Conservation (phyloP, 2,329 filamentous ascomycete species). For the Colletotrichum caudatum region DNA sequence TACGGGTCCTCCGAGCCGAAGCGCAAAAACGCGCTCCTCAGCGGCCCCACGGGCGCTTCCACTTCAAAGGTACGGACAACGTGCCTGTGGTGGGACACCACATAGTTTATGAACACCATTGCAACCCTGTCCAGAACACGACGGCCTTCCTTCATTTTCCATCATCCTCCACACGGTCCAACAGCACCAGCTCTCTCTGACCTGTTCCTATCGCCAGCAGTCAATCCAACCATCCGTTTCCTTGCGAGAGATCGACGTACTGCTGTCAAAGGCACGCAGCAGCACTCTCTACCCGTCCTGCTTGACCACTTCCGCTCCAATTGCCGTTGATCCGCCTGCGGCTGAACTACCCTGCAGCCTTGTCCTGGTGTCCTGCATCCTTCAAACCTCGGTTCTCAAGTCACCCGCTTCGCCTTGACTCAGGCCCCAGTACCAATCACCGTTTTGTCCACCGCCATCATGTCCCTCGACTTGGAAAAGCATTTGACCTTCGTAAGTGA, state of each 20-base stretch:
- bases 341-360: conserved; percentile 34
- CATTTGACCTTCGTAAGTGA: conserved; percentile 82
- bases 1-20: conserved; percentile 28
- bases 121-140: conserved; percentile 41
- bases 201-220: conserved; percentile 18
- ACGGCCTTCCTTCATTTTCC: conserved; percentile 41
- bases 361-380: conserved; percentile 30
- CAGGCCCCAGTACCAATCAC: conserved; percentile 22
- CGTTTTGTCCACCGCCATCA: conserved; percentile 48
- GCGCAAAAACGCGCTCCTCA: conserved; percentile 33
- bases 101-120: conserved; percentile 40
- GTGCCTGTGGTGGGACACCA: conserved; percentile 34
- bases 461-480: conserved; percentile 83
- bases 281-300: background rate
- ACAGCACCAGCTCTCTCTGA: conserved; percentile 24
- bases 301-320: conserved; percentile 2
- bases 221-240: background rate
- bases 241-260: conserved; percentile 22
- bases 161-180: conserved; percentile 29
- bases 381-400: conserved; percentile 37
- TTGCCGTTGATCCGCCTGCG: conserved; percentile 28
- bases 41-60: conserved; percentile 39
- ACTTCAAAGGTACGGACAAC: conserved; percentile 18
- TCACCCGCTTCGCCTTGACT: conserved; percentile 21
- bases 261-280: background rate